Conservation (phyloP, 768 basidiomycete species). For the Russula ochroleuca region DNA sequence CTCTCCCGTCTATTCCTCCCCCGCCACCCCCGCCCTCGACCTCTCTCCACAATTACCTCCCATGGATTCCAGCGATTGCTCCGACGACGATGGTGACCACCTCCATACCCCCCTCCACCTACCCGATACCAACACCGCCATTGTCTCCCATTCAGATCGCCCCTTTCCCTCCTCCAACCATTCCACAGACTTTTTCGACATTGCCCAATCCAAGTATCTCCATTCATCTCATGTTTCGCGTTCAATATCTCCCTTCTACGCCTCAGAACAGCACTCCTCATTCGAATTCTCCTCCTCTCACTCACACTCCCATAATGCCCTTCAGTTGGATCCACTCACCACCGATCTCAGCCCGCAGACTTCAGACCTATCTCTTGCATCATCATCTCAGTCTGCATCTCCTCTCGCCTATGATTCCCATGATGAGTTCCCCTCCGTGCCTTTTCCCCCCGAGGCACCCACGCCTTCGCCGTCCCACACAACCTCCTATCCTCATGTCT, state of each 20-base stretch:
- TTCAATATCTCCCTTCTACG: constrained; percentile 24
- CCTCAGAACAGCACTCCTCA: constrained; percentile 6
- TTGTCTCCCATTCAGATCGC: constrained; percentile 14
- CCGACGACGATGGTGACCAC: constrained; percentile 27
- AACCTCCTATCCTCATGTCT: constrained; percentile 15
- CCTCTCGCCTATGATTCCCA: constrained; percentile 4
- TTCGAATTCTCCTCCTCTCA: constrained; percentile 10
- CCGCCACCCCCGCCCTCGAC: constrained; percentile 17
- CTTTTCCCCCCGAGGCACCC: constrained; percentile 8
- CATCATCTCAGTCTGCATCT: constrained; percentile 6
- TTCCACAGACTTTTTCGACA: constrained; percentile 20
- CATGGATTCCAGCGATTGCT: constrained; percentile 27
- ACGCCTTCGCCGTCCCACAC: background rate
- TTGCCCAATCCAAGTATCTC: constrained; percentile 21
- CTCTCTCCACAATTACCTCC: constrained; percentile 14
- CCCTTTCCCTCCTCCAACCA: constrained; percentile 14
- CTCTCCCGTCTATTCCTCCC: constrained; percentile 20
- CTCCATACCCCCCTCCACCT: constrained; percentile 26
- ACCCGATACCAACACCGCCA: constrained; percentile 16
- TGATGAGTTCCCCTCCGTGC: constrained; percentile 18
- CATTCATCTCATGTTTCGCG: constrained; percentile 25
- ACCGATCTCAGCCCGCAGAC: constrained; percentile 15
- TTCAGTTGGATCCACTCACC: constrained; percentile 18
- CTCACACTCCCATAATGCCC: constrained; percentile 22
- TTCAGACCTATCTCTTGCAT: constrained; percentile 11